phyloP scores from a whole-genome alignment of 164 flowering plant species.

The Piper longum region DNA sequence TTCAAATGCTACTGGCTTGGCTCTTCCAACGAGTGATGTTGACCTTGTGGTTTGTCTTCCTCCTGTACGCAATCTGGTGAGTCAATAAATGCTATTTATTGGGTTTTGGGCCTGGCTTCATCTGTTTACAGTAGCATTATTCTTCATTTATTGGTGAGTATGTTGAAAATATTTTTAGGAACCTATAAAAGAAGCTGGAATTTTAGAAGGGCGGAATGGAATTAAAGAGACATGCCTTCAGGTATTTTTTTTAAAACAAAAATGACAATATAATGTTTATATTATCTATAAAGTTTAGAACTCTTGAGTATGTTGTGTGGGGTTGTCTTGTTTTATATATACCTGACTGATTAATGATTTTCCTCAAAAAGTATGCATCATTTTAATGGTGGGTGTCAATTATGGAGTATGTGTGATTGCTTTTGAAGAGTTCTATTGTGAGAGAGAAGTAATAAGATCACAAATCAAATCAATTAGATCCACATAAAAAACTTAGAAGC shows the following conservation, averaged over 20 bases:
- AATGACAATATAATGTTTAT: background rate
- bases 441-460: no score
- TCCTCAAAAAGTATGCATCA: no score
- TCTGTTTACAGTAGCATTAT: background rate
- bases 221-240: slow-evolving; percentile 98
- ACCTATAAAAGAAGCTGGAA: slow-evolving; percentile 99
- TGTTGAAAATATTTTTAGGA: slow-evolving; percentile 30
- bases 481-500: no score
- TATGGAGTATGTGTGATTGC: no score
- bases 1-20: slow-evolving; percentile 86
- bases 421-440: no score
- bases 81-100: background rate
- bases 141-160: slow-evolving; percentile 1
- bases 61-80: slow-evolving; percentile 91
- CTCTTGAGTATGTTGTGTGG: background rate
- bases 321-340: no score
- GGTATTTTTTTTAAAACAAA: slow-evolving; percentile 23
- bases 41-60: slow-evolving; percentile 98
- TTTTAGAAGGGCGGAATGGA: slow-evolving; percentile 95
- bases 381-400: no score
- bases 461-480: no score
- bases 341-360: no score
- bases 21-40: slow-evolving; percentile 94
- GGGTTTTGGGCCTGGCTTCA: background rate
- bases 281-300: background rate